Conservation (phyloP, 495 filamentous ascomycete genomes). For the Aspergillus carlsbadensis region DNA sequence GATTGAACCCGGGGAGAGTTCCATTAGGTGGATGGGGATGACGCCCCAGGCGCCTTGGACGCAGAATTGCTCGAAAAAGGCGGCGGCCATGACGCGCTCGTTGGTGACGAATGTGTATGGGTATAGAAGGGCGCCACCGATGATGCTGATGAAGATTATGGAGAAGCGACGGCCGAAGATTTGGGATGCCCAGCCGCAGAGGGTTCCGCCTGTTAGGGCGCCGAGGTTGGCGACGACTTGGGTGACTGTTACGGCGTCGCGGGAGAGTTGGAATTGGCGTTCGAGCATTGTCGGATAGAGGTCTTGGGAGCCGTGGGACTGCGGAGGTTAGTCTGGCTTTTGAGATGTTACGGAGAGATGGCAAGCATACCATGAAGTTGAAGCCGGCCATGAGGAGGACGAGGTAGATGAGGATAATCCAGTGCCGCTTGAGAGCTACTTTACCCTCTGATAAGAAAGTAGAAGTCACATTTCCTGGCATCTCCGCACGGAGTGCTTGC, state of each 20-base stretch:
- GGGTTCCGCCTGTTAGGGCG: slow-evolving; percentile 73
- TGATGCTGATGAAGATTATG: slow-evolving; percentile 72
- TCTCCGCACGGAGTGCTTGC: slow-evolving; percentile 54
- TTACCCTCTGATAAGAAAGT: slow-evolving; percentile 76
- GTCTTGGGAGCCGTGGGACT: slow-evolving; percentile 89
- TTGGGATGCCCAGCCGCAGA: slow-evolving; percentile 75
- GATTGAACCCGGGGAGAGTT: slow-evolving; percentile 77
- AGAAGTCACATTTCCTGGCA: slow-evolving; percentile 45
- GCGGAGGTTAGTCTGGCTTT: not conserved
- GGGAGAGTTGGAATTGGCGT: slow-evolving; percentile 71
- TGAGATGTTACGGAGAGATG: not conserved
- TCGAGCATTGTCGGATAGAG: slow-evolving; percentile 83
- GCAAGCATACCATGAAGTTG: slow-evolving; percentile 67
- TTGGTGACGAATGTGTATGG: slow-evolving; percentile 72
- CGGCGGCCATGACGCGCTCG: slow-evolving; percentile 67
- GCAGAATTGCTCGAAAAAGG: slow-evolving; percentile 92
- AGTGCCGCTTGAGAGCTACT: slow-evolving; percentile 72
- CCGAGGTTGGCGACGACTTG: slow-evolving; percentile 85
- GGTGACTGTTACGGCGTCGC: slow-evolving; percentile 73
- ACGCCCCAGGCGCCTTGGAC: slow-evolving; percentile 87
- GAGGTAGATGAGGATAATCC: slow-evolving; percentile 75
- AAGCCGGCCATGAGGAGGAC: slow-evolving; percentile 87
- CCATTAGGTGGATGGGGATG: slow-evolving; percentile 85
- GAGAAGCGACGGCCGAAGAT: slow-evolving; percentile 80
- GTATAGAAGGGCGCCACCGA: slow-evolving; percentile 78